These are phyloP conservation scores for Pseudoturritis turrita DNA, from an alignment of 345 rosid genomes.

Conservation along the genomic window DNA sequence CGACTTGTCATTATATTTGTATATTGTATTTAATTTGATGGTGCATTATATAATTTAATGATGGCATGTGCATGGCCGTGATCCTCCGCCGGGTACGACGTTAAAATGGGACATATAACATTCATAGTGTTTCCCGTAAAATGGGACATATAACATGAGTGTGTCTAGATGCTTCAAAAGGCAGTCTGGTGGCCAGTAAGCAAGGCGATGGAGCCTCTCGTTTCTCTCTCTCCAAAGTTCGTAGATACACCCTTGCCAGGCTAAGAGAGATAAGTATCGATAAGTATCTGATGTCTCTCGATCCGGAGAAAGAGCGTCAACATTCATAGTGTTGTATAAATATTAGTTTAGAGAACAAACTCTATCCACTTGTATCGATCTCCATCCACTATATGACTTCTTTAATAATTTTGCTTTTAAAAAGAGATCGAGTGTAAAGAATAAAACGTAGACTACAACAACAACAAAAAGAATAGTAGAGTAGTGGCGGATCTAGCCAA, in stretches of 20 bases:
- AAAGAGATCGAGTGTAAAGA: not conserved
- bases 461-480: not conserved
- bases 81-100: slow-evolving; percentile 7
- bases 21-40: not conserved
- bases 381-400: not conserved
- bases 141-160: no score
- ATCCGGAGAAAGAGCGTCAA: no score
- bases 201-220: no score
- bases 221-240: no score
- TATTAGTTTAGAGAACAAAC: not conserved
- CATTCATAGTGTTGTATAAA: no score
- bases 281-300: no score
- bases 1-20: not conserved
- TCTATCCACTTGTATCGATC: not conserved
- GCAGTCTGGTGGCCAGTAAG: no score
- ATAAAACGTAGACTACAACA: not conserved
- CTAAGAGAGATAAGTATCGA: no score
- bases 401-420: not conserved
- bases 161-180: no score
- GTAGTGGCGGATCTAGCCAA: not conserved
- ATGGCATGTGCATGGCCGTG: slow-evolving; percentile 12
- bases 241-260: no score
- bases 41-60: no score
- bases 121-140: not conserved
- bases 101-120: not conserved